Conservation (phyloP, 2,329 filamentous ascomycete species). For the Penicillium sp. region DNA sequence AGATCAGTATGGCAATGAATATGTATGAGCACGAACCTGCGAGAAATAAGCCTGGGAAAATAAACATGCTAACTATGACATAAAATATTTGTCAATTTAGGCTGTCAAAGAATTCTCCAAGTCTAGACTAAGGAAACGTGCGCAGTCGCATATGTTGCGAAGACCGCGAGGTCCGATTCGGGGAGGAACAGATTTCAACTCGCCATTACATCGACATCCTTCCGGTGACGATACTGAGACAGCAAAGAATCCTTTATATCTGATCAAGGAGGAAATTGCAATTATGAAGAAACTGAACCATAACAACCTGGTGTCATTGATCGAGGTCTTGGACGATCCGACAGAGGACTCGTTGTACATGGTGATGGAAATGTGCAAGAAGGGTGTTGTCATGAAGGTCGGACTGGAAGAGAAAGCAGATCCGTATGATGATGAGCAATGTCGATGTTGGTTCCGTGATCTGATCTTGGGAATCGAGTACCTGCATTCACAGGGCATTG, state of each 20-base stretch:
- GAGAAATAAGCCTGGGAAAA: background rate
- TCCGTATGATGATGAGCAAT: conserved; percentile 78
- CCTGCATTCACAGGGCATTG: conserved; percentile 87
- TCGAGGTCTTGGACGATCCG: conserved; percentile 93
- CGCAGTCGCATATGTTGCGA: conserved; percentile 82
- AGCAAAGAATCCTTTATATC: conserved; percentile 69
- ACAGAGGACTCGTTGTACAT: conserved; percentile 96
- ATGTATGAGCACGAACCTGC: conserved; percentile 57
- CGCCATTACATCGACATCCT: conserved; percentile 61
- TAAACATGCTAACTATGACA: conserved; percentile 19
- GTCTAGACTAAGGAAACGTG: conserved; percentile 79
- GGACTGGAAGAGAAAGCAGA: conserved; percentile 77
- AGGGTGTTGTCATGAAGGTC: conserved; percentile 95
- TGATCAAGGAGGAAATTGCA: conserved; percentile 94
- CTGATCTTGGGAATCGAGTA: conserved; percentile 95
- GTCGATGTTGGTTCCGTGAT: conserved; percentile 90
- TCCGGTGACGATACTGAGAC: conserved; percentile 50
- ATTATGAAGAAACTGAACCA: conserved; percentile 99
- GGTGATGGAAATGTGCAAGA: conserved; percentile 98
- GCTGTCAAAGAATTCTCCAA: conserved; percentile 98
- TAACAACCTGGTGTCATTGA: conserved; percentile 84
- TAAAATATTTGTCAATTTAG: conserved; percentile 45
- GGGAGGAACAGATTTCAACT: conserved; percentile 59
- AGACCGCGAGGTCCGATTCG: conserved; percentile 55
- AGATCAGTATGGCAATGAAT: conserved; percentile 90